Evolutionary conservation across 2,329 filamentous ascomycete genomes (phyloP), one percentile per base, ranked within the genome.

Genomic region (Sporothrix brunneoviolacea): DNA sequence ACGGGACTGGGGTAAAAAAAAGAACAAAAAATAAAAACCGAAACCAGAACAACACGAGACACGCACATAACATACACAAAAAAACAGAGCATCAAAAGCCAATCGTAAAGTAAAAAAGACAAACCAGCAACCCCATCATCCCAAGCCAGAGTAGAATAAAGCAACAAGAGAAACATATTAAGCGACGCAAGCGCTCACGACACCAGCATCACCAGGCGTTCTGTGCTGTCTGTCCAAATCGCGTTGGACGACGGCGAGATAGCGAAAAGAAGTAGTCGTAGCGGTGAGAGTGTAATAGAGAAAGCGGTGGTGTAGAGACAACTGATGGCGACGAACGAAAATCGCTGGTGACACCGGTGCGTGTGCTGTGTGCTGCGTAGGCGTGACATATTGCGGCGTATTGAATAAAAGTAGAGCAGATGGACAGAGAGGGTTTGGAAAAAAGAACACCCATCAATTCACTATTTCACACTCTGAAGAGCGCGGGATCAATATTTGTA

Each of bases 401-500:
- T 43, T 38, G 40, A 33, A 28, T 41, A 42, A 37, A 44, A 48
- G 36, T 50, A 32, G 45, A 44, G 33, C 24, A 53, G 40, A 36
- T 46, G 32, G 43, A 46, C 43, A 37, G 10, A 28, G 10, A 46
- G 43, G 32, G 32, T 36, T 45, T n/a, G n/a, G n/a, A 45, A 41
- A 35, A 30, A 16, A 53, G 53, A 63, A 59, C 58, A 61, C 64
- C 64, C 61, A 62, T 61, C 44, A 56, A 19, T 48, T 53, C 42
- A 48, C 51, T 51, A 47, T 52, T 54, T 59, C 57, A 60, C 40
- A 56, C 53, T 55, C 55, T 60, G 52, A 61, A 59, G 53, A 63
- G 58, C 55, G 59, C 59, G 60, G 59, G 58, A 60, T 60, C 61
- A 56, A 61, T 62, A 55, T 58, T 58, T 54, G 58, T 59, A 56